Evolutionary conservation across 208 protist genomes (phyloP).

Genomic region (Crithidia bombi): DNA sequence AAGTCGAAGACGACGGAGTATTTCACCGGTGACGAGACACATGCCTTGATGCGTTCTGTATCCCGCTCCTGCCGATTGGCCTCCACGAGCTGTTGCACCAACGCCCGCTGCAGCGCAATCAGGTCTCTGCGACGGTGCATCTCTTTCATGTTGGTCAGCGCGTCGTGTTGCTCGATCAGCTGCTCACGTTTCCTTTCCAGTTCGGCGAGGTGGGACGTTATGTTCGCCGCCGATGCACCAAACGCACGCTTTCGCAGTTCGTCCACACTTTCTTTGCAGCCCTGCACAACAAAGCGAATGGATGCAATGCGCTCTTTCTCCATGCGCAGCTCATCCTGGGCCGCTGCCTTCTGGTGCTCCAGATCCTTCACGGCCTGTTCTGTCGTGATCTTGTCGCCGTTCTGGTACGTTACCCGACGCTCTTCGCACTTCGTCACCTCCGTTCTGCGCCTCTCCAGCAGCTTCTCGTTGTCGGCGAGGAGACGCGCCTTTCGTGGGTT

Average conservation of each 20-base stretch:
- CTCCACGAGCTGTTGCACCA: slow-evolving; percentile 15
- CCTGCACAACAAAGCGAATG: slow-evolving; percentile 15
- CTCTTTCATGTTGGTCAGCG: slow-evolving; percentile 8
- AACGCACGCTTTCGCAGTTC: not conserved
- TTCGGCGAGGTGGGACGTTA: not conserved
- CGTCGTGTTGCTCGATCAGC: slow-evolving; percentile 4
- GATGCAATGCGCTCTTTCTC: slow-evolving; percentile 8
- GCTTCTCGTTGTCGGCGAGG: not conserved
- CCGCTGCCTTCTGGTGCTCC: slow-evolving; percentile 4
- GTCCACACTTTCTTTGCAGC: slow-evolving; percentile 13
- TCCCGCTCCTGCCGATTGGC: no score
- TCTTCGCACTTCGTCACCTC: slow-evolving; percentile 3
- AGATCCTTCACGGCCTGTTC: slow-evolving; percentile 20
- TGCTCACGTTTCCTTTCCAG: not conserved
- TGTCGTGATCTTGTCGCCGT: slow-evolving; percentile 1
- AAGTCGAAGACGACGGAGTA: slow-evolving; percentile 90
- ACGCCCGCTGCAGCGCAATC: slow-evolving; percentile 10
- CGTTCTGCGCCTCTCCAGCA: not conserved
- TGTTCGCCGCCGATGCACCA: slow-evolving; percentile 3
- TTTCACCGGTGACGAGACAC: slow-evolving; percentile 2
- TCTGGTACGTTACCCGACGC: not conserved
- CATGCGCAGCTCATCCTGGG: not conserved
- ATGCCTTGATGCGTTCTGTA: not conserved
- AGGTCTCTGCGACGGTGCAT: slow-evolving; percentile 13
- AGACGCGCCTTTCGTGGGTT: slow-evolving; percentile 14